Evolutionary conservation across 345 rosid species (phyloP), one percentile per base, ranked within the genome.

Genomic region (Atalantia buxifolia): DNA sequence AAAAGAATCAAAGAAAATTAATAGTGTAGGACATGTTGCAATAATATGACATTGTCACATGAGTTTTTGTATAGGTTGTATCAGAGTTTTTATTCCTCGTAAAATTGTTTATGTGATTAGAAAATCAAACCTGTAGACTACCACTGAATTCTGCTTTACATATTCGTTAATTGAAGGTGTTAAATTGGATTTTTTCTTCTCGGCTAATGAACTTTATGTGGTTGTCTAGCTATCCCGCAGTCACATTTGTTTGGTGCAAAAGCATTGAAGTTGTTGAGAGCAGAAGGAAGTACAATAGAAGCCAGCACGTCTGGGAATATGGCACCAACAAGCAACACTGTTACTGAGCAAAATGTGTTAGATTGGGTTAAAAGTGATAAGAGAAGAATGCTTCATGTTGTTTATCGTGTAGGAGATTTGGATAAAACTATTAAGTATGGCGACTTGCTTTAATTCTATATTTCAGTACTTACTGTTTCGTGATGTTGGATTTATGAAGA

Each of bases 341-440:
- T 63, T 76, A 45, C 74, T 19, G 83, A 80, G 64, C 57, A 65
- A 73, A 75, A 74, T 77, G 81, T 22, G 4, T 75, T 81, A 21
- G 89, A 84, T n/a, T 92, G 89, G 89, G 92, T 87, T 0, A 92
- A 87, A 79, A 86, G 81, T 79, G 99, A 96, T 72, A 94, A 92
- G 76, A 89, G 99, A 77, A 89, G 97, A 85, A 84, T 96, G 95
- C 88, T 94, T 66, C 98, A 96, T 82, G 99, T 92, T 53, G 98
- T 94, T 81, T 96, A 96, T 81, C 97, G 98, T 27, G 99, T 96
- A 69, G 99, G 97, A 28, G 97, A 96, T 79, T 77, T 96, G 87
- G 99, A 96, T 74, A 84, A 93, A 72, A 96, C 99, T 40, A 91
- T 96, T 38, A 96, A 94, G 99, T 96, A 89, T 56, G 66, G 73